Evolutionary conservation across 257 asterid species (phyloP).

Genomic region (Solanum virginianum): DNA sequence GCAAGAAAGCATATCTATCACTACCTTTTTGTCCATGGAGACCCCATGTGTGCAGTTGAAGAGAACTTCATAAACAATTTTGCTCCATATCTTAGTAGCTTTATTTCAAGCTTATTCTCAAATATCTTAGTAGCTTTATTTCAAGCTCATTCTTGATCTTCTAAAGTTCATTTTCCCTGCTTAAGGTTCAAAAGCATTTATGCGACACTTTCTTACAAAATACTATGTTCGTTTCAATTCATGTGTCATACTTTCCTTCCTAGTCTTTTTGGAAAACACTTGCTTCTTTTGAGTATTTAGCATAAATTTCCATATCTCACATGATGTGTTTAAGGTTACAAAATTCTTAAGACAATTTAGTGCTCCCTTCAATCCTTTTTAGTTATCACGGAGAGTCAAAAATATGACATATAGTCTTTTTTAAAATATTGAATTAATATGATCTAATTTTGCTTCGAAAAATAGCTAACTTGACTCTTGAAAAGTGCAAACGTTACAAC

Average conservation of each 20-base stretch:
- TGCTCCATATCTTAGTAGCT: not conserved
- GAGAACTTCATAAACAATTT: not conserved
- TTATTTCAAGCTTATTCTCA: not conserved
- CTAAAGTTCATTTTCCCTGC: not conserved
- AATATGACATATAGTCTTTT: no score
- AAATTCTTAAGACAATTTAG: not conserved
- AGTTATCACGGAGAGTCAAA: no score
- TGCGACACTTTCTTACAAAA: not conserved
- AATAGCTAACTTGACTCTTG: no score
- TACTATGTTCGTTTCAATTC: not conserved
- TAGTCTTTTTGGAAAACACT: not conserved
- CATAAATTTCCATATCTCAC: not conserved
- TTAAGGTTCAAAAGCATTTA: not conserved
- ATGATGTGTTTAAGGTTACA: not conserved
- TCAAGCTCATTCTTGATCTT: not conserved
- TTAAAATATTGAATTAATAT: no score
- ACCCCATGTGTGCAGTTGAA: not conserved
- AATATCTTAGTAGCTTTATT: not conserved
- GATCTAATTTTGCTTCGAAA: no score
- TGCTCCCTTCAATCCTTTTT: no score
- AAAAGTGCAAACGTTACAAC: no score
- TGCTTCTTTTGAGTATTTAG: not conserved
- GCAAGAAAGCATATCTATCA: not conserved
- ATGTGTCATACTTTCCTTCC: not conserved
- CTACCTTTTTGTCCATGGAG: not conserved